phyloP scores from a whole-genome alignment of 305 asterid genomes.

The Fraxinus sp. region DNA sequence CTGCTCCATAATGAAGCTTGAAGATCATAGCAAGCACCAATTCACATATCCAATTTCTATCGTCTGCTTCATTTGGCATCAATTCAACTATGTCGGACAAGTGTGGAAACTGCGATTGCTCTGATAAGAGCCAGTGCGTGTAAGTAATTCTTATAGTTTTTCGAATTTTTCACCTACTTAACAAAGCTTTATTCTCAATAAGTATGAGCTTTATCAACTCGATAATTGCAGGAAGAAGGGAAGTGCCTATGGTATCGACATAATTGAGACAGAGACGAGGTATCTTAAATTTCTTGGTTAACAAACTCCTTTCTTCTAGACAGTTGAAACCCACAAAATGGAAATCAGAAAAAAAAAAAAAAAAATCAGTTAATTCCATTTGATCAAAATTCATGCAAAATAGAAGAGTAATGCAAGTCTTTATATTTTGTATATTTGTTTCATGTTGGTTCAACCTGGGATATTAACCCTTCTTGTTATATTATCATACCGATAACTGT shows the following conservation, averaged over 20 bases:
- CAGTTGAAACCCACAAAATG: not conserved
- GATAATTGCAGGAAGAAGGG: slow-evolving; percentile 62
- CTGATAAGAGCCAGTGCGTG: slow-evolving; percentile 52
- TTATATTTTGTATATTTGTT: not conserved
- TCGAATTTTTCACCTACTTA: not conserved
- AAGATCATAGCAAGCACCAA: slow-evolving; percentile 26
- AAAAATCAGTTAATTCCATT: not conserved
- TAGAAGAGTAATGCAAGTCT: not conserved
- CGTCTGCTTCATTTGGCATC: not conserved
- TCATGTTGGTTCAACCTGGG: not conserved
- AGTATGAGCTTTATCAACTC: not conserved
- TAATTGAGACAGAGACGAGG: slow-evolving; percentile 54
- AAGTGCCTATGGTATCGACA: slow-evolving; percentile 33
- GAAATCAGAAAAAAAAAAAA: not conserved
- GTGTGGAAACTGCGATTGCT: slow-evolving; percentile 54
- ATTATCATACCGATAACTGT: not conserved
- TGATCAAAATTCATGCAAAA: not conserved
- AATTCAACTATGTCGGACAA: slow-evolving; percentile 47
- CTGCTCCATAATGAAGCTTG: slow-evolving; percentile 6
- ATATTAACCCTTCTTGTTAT: not conserved
- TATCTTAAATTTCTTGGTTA: slow-evolving; percentile 11
- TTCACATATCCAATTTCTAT: not conserved
- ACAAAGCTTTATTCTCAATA: not conserved
- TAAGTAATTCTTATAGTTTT: slow-evolving; percentile 29
- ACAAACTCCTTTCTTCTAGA: not conserved